These are phyloP conservation scores for Beauveria bassiana DNA, from an alignment of 2,329 filamentous ascomycete species.

Conservation along the genomic window DNA sequence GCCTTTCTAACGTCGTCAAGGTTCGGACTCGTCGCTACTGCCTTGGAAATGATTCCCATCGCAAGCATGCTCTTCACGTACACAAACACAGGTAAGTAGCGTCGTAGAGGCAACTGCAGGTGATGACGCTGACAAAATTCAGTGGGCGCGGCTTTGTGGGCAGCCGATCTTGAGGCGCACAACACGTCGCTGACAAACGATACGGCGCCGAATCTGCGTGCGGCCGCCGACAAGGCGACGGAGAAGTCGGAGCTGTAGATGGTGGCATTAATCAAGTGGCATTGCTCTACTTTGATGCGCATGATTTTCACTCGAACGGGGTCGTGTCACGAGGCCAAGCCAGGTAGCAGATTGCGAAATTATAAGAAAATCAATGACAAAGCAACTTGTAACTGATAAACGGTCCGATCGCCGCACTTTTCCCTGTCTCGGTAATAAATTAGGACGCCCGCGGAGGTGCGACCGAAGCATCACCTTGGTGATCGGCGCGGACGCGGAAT, in stretches of 20 bases:
- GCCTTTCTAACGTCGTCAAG: slow-evolving; percentile 35
- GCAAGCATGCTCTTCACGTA: slow-evolving; percentile 79
- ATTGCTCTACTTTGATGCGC: background rate
- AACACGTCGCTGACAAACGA: slow-evolving; percentile 40
- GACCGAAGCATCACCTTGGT: background rate
- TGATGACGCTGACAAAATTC: slow-evolving; percentile 9
- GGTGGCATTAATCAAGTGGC: background rate
- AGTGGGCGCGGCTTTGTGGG: slow-evolving; percentile 93
- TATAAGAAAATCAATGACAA: background rate
- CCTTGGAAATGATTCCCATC: slow-evolving; percentile 80
- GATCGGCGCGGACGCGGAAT: background rate
- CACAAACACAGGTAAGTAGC: slow-evolving; percentile 63
- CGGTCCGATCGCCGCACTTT: background rate
- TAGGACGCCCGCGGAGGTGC: background rate
- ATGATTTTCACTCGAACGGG: no score
- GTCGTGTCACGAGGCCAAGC: background rate
- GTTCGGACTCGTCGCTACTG: slow-evolving; percentile 64
- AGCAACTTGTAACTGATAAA: background rate
- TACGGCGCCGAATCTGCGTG: slow-evolving; percentile 43
- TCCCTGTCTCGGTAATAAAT: background rate
- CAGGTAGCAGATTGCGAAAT: no score
- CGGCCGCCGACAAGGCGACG: slow-evolving; percentile 38
- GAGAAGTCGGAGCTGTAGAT: slow-evolving; percentile 26
- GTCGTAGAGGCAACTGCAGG: no score
- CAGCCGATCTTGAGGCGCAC: slow-evolving; percentile 68